A percentile compares a stretch with the other conserved stretches of the same genome.
Conservation (phyloP, 2,329 filamentous ascomycete species). For the Esteya vermicola region DNA sequence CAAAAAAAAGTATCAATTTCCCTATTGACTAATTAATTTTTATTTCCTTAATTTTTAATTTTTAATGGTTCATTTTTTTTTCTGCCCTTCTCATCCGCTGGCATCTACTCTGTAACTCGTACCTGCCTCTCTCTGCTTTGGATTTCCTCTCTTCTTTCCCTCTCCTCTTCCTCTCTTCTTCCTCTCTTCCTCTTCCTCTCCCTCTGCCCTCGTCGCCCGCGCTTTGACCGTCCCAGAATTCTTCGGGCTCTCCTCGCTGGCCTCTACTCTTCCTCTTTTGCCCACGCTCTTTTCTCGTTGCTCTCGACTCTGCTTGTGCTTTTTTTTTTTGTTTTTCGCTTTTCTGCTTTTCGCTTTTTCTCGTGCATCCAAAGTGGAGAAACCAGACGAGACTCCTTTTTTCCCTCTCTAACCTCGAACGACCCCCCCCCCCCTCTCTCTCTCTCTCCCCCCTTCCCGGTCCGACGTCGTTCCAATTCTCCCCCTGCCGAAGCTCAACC, state of each 20-base stretch:
- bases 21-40: slow-evolving; percentile 11
- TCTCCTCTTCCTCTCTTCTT: not conserved
- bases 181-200: not conserved
- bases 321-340: no score
- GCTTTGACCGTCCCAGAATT: not conserved
- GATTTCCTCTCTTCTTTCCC: not conserved
- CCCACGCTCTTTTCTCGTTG: not conserved
- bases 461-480: not conserved
- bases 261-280: slow-evolving; percentile 12
- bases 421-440: no score
- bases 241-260: no score
- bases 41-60: slow-evolving; percentile 12
- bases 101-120: not conserved
- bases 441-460: not conserved
- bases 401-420: slow-evolving; percentile 4
- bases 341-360: not conserved
- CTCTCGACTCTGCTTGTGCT: not conserved
- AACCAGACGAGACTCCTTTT: slow-evolving; percentile 1
- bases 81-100: not conserved
- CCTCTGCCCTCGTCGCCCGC: not conserved
- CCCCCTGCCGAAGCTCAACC: not conserved
- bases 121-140: not conserved
- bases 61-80: slow-evolving; percentile 3
- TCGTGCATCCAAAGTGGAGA: not conserved
- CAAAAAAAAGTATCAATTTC: slow-evolving; percentile 9